Evolutionary conservation across 2,329 filamentous ascomycete species (phyloP).

Genomic region (Aspergillus candidus): DNA sequence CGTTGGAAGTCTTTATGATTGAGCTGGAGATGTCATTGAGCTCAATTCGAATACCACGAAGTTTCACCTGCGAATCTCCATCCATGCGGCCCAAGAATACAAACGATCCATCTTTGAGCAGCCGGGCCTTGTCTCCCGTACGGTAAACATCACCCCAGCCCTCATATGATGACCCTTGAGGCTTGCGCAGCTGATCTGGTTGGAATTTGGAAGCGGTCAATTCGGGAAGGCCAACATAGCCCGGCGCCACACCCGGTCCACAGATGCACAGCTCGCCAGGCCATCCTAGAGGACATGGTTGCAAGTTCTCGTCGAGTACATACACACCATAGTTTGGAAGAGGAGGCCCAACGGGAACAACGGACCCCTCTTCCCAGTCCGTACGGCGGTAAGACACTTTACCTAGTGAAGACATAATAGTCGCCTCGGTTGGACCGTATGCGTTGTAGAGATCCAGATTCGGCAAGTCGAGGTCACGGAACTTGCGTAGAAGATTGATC

Average conservation of each 20-base stretch:
- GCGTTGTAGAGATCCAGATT: constrained; percentile 3
- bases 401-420: not conserved
- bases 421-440: constrained; percentile 12
- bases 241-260: not conserved
- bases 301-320: not conserved
- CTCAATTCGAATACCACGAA: constrained; percentile 2
- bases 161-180: not conserved
- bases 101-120: not conserved
- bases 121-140: not conserved
- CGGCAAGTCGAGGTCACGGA: not conserved
- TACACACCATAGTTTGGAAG: constrained; percentile 1
- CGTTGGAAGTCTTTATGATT: constrained; percentile 1
- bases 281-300: not conserved
- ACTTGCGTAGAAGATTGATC: not conserved
- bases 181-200: too few species aligned
- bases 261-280: not conserved
- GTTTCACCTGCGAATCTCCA: not conserved
- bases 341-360: not conserved
- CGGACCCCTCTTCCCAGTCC: not conserved
- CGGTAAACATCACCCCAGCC: not conserved
- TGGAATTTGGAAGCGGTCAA: too few species aligned
- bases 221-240: too few species aligned
- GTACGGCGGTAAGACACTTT: too few species aligned
- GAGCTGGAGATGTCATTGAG: constrained; percentile 5
- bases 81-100: not conserved